Percentiles rank a stretch among this genome's conserved stretches.
Conservation (phyloP, 169 alveolate genomes). For the Plasmodium adleri region DNA sequence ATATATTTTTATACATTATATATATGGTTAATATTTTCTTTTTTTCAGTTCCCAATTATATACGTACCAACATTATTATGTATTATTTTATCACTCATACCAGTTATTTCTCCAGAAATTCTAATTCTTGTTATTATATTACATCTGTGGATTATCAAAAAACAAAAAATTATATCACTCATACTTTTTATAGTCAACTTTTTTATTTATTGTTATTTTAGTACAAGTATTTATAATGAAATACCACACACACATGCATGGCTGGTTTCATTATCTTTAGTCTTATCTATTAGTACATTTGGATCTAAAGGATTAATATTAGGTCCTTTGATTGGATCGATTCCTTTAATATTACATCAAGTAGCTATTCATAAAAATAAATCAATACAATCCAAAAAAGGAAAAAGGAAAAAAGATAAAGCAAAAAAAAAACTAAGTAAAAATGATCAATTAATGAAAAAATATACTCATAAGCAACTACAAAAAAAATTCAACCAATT, state of each 20-base stretch:
- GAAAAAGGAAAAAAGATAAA: background rate
- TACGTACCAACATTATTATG: constrained; percentile 81
- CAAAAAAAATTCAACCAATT: background rate
- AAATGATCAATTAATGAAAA: background rate
- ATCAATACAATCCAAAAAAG: constrained; percentile 1
- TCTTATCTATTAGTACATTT: constrained; percentile 77
- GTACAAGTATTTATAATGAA: constrained; percentile 80
- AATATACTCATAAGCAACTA: background rate
- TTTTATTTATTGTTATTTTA: constrained; percentile 77
- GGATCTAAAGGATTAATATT: constrained; percentile 81
- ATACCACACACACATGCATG: constrained; percentile 82
- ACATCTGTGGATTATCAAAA: constrained; percentile 63
- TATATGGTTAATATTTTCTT: constrained; percentile 79
- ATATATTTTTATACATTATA: constrained; percentile 75
- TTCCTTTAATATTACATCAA: constrained; percentile 65
- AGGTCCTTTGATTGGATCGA: constrained; percentile 73
- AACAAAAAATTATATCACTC: constrained; percentile 21
- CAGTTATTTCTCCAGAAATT: constrained; percentile 78
- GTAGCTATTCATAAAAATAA: constrained; percentile 32
- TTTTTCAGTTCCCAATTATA: constrained; percentile 80
- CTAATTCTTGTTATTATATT: constrained; percentile 42
- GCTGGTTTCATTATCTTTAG: constrained; percentile 80
- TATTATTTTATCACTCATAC: constrained; percentile 78
- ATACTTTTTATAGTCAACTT: constrained; percentile 29
- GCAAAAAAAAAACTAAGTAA: background rate